Conservation (phyloP, 73 alveolate genomes). For the Paramecium tetraurelia region DNA sequence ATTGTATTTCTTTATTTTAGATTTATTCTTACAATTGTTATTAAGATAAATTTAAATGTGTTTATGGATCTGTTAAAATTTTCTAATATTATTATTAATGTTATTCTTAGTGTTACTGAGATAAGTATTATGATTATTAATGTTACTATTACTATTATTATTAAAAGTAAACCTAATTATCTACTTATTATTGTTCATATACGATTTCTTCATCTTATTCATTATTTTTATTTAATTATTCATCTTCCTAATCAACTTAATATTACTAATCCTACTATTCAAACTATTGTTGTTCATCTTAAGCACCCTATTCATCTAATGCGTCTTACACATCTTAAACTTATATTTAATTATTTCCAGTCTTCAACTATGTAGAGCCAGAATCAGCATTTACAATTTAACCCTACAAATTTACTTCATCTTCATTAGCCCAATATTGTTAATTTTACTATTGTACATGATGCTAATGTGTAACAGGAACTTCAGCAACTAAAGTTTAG, state of each 20-base stretch:
- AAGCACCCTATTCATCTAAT: background rate
- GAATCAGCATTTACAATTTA: constrained; percentile 31
- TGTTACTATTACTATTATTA: background rate
- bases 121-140: background rate
- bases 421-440: constrained; percentile 41
- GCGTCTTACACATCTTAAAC: background rate
- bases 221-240: background rate
- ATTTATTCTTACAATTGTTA: background rate
- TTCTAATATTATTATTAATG: background rate
- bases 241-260: background rate
- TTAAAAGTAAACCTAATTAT: background rate
- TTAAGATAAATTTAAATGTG: background rate
- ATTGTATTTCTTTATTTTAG: background rate
- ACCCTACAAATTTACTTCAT: background rate
- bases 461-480: background rate
- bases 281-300: background rate
- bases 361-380: constrained; percentile 24
- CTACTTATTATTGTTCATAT: background rate
- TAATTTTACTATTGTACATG: background rate
- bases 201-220: background rate
- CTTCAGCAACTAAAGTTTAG: background rate
- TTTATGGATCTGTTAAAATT: background rate
- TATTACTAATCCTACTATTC: background rate
- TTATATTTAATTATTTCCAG: background rate
- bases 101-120: background rate